A percentile compares a stretch with the other conserved stretches of the same genome.
phyloP scores from a whole-genome alignment of 2,329 filamentous ascomycete genomes.

The Claviceps digitariae region DNA sequence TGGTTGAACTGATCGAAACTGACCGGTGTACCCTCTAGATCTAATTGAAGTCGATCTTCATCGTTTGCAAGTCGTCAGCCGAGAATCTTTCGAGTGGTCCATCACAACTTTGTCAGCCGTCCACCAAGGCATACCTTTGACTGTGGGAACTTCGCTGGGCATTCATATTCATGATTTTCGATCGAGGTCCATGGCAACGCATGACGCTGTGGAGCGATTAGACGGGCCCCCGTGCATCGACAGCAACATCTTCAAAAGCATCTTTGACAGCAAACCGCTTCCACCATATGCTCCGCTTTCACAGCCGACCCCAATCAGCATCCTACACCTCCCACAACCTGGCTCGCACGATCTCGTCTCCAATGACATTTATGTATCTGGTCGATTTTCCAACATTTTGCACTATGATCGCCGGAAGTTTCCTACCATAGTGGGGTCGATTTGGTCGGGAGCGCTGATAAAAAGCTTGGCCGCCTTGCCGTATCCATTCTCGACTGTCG shows the following conservation, averaged over 20 bases:
- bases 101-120: conserved; percentile 71
- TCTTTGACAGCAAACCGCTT: conserved; percentile 39
- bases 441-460: conserved; percentile 72
- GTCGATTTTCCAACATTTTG: conserved; percentile 76
- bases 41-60: conserved; percentile 73
- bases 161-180: conserved; percentile 75
- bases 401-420: conserved; percentile 84
- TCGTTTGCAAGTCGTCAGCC: conserved; percentile 54
- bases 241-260: conserved; percentile 19
- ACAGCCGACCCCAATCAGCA: conserved; percentile 69
- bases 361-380: conserved; percentile 75
- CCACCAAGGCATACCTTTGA: conserved; percentile 54
- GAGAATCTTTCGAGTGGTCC: conserved; percentile 63
- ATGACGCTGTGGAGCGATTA: conserved; percentile 24
- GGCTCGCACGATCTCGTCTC: conserved; percentile 42
- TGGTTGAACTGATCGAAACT: background rate
- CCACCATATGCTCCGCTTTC: conserved; percentile 57
- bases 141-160: conserved; percentile 69
- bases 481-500: conserved; percentile 50
- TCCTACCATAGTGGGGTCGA: conserved; percentile 59
- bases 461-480: conserved; percentile 60
- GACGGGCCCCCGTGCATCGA: conserved; percentile 13
- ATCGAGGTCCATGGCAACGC: conserved; percentile 19
- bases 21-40: conserved; percentile 16
- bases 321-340: conserved; percentile 58